Percentiles rank a stretch among this genome's conserved stretches.
Evolutionary conservation across 495 filamentous ascomycete genomes (phyloP).

Genomic region (Neurospora discreta): DNA sequence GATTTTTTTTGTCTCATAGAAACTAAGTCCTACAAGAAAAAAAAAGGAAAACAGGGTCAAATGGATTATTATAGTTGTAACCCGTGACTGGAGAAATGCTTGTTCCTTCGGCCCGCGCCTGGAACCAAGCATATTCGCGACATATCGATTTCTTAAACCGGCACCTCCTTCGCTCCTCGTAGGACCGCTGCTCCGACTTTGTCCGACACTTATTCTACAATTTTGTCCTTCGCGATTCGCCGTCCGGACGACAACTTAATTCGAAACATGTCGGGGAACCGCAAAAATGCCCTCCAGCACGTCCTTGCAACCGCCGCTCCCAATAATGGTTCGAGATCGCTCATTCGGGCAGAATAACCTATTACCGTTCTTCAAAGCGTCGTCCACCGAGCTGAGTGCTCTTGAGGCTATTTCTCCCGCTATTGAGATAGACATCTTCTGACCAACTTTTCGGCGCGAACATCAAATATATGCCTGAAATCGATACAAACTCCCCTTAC

Average conservation of each 20-base stretch:
- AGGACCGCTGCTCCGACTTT: neutral
- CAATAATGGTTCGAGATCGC: neutral
- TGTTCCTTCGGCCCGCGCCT: neutral
- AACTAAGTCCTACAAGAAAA: neutral
- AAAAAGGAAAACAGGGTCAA: neutral
- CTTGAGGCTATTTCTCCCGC: neutral
- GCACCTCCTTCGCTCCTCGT: neutral
- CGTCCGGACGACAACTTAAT: neutral
- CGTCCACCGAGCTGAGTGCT: neutral
- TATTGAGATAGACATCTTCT: neutral
- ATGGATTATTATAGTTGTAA: neutral
- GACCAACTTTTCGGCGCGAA: neutral
- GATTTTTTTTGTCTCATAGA: neutral
- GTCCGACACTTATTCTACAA: neutral
- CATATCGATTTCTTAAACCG: neutral
- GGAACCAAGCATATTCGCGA: neutral
- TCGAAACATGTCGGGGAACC: neutral
- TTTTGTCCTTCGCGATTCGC: neutral
- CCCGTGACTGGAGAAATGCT: neutral
- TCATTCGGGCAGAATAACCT: neutral
- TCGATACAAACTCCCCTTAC: neutral
- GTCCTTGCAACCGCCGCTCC: neutral
- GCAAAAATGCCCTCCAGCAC: neutral
- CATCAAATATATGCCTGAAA: neutral
- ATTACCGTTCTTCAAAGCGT: neutral